Evolutionary conservation across 179 eudicot genomes (phyloP).

Genomic region (Corrigiola litoralis): DNA sequence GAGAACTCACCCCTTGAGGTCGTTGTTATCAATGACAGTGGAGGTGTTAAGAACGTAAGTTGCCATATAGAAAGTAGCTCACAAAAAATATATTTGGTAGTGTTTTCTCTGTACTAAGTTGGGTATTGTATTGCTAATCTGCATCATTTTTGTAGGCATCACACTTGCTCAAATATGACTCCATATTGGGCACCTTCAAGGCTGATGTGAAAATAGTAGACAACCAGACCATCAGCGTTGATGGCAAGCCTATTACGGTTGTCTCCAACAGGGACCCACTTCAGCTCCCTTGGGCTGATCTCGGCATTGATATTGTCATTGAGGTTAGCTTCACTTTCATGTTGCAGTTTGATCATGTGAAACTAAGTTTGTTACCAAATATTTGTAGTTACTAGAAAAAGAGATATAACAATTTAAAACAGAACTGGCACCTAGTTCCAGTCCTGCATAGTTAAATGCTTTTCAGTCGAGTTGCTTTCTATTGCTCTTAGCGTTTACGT

Average conservation of each 20-base stretch:
- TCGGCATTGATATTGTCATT: slow-evolving; percentile 93
- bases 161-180: slow-evolving; percentile 94
- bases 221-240: slow-evolving; percentile 78
- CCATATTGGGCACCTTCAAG: slow-evolving; percentile 87
- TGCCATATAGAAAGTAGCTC: background rate
- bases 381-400: too few relatives aligned
- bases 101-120: too few relatives aligned
- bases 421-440: too few relatives aligned
- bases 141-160: slow-evolving; percentile 56
- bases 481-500: too few relatives aligned
- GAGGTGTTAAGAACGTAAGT: slow-evolving; percentile 94
- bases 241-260: slow-evolving; percentile 89
- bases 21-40: slow-evolving; percentile 90
- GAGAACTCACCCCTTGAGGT: slow-evolving; percentile 95
- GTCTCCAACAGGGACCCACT: slow-evolving; percentile 96
- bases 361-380: too few relatives aligned
- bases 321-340: slow-evolving; percentile 44
- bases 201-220: slow-evolving; percentile 92
- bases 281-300: slow-evolving; percentile 97
- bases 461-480: too few relatives aligned
- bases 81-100: too few relatives aligned
- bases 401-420: too few relatives aligned
- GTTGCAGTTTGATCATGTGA: background rate
- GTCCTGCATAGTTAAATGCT: too few relatives aligned
- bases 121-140: background rate